Base-by-base conservation (phyloP, 2,329 filamentous ascomycete species). In the Verticillium longisporum region DNA sequence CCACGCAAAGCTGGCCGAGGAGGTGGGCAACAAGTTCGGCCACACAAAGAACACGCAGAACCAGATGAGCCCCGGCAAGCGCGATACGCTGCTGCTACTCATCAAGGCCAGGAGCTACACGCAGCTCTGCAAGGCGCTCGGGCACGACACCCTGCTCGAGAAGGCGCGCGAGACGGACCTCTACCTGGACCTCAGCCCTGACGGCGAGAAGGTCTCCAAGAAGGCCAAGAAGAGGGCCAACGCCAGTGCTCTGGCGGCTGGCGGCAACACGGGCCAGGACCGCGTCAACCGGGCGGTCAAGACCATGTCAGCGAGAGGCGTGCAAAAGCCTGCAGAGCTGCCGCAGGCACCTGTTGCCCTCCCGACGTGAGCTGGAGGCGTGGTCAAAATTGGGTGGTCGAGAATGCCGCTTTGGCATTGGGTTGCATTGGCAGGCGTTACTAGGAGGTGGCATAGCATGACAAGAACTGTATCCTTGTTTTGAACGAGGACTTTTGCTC, bases 31-130 rank as follows among this genome's bases (percentile, higher is more conserved):
- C 73, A 87, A 88, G 64, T 95, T 88, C 73, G 89, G 90, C 55
- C 99, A 99, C 77, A 97, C 93, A 5, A 99, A 99, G 73, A 98
- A 90, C 72, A 80, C 95, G 36, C 84, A 99, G 33, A 85, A 85
- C 53, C 91, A 97, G 73, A 84, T 97, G 74, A 86, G 98, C 31
- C 92, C 92, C 0, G 92, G 93, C 15, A 96, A 92, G 72, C 80
- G 85, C 56, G 78, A 83, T 41, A 79, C 78, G 1, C 90, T 89
- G 71, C 80, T 81, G 62, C 74, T 79, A 3, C 80, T 95, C 66
- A 86, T 84, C 64, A 74, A 78, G 56, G 83, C 83, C 63, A 92
- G 88, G 75, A 89, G 83, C 67, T 97, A 97, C 70, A 77, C 76
- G 9, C 86, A 90, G 59, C 74, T 88, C 1, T 89, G 92, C 69